Percentiles rank a stretch among this genome's conserved stretches.
Evolutionary conservation across 1,284 basidiomycete genomes (phyloP).

Genomic region (Puccinia triticina): DNA sequence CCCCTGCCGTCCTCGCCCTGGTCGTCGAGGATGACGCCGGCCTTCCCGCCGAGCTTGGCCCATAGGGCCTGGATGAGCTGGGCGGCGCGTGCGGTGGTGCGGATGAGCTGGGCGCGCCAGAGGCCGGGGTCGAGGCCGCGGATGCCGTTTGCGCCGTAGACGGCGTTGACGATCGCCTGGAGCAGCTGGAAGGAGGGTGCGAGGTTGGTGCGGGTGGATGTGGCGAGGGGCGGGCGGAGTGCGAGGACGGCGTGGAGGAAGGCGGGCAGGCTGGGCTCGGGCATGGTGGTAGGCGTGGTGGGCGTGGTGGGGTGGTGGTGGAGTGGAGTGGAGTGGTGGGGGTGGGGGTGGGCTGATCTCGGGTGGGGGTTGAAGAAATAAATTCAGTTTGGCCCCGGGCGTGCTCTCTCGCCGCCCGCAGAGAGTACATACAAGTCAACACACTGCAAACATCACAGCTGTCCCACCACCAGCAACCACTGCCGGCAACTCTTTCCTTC

Average conservation of each 20-base stretch:
- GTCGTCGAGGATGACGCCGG: slow-evolving; percentile 45
- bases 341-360: too few relatives aligned
- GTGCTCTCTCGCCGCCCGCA: too few relatives aligned
- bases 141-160: slow-evolving; percentile 25
- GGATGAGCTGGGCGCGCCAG: slow-evolving; percentile 45
- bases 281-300: not conserved
- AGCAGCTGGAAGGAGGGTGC: slow-evolving; percentile 50
- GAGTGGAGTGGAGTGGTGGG: too few relatives aligned
- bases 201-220: slow-evolving; percentile 49
- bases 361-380: too few relatives aligned
- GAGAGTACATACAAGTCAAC: too few relatives aligned
- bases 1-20: slow-evolving; percentile 42
- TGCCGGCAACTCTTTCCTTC: too few relatives aligned
- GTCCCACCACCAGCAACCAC: too few relatives aligned
- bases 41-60: slow-evolving; percentile 41
- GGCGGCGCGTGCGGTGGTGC: slow-evolving; percentile 30
- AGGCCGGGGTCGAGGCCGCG: slow-evolving; percentile 45
- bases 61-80: slow-evolving; percentile 45
- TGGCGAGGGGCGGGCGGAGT: slow-evolving; percentile 48
- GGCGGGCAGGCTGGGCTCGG: slow-evolving; percentile 15
- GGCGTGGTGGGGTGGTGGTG: too few relatives aligned
- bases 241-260: slow-evolving; percentile 32
- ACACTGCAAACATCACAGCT: too few relatives aligned
- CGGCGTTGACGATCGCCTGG: slow-evolving; percentile 32
- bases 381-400: too few relatives aligned